Percentiles rank a stretch among this genome's conserved stretches.
These are phyloP conservation scores for Carallia brachiata DNA, from an alignment of 345 rosid species.

Conservation along the genomic window DNA sequence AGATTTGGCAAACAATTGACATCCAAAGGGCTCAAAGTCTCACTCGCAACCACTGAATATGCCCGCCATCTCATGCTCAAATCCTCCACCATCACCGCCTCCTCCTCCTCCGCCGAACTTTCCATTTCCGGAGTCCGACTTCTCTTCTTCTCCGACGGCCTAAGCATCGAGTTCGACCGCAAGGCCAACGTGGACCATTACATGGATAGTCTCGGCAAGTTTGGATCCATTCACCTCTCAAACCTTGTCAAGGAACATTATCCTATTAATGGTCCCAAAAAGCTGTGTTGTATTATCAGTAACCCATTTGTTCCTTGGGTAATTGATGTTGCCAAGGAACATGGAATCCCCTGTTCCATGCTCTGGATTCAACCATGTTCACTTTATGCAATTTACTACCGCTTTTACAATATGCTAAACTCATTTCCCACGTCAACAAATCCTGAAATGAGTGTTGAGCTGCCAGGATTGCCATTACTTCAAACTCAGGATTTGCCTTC, in stretches of 20 bases:
- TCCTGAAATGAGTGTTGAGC: slow-evolving; percentile 25
- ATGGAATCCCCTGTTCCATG: slow-evolving; percentile 43
- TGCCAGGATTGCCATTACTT: slow-evolving; percentile 46
- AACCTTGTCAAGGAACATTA: slow-evolving; percentile 31
- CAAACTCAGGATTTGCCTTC: slow-evolving; percentile 44
- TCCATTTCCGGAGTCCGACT: slow-evolving; percentile 30
- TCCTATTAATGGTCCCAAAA: slow-evolving; percentile 22
- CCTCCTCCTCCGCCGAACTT: slow-evolving; percentile 4
- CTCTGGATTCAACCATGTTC: slow-evolving; percentile 60
- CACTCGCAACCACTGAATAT: slow-evolving; percentile 38
- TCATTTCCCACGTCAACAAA: slow-evolving; percentile 31
- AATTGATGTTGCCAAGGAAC: slow-evolving; percentile 36
- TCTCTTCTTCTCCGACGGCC: slow-evolving; percentile 47
- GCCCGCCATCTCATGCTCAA: slow-evolving; percentile 33
- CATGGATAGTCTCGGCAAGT: slow-evolving; percentile 28
- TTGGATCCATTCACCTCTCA: slow-evolving; percentile 39
- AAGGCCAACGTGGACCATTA: slow-evolving; percentile 34
- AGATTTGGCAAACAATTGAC: slow-evolving; percentile 41
- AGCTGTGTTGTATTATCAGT: slow-evolving; percentile 41
- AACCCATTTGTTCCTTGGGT: slow-evolving; percentile 57
- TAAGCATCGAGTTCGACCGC: slow-evolving; percentile 39
- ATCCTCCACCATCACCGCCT: slow-evolving; percentile 13
- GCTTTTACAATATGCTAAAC: slow-evolving; percentile 32
- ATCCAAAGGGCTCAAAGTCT: slow-evolving; percentile 37
- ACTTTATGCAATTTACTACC: slow-evolving; percentile 38